Conservation (phyloP, 257 asterid species). For the Ballota nigra region DNA sequence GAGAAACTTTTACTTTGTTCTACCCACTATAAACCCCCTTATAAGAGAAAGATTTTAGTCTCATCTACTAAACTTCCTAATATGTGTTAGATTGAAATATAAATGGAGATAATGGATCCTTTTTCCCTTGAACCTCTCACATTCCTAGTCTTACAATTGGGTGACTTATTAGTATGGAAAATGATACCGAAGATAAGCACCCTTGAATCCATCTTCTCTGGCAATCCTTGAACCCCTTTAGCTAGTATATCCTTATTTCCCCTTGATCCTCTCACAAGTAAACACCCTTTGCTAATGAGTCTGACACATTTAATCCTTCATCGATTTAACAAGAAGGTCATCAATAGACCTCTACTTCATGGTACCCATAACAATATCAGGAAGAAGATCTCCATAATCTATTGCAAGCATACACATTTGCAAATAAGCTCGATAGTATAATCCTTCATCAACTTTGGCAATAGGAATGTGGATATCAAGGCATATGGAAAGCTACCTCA, state of each 20-base stretch:
- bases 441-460: neutral
- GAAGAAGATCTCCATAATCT: neutral
- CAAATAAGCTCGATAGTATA: neutral
- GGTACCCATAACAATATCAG: neutral
- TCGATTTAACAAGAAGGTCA: neutral
- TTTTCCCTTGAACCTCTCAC: neutral
- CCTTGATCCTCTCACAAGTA: neutral
- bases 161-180: neutral
- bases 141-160: neutral
- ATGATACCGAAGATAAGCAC: too few species aligned
- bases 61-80: neutral
- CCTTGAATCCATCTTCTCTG: too few species aligned
- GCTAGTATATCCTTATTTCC: neutral
- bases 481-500: too few species aligned
- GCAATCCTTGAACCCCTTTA: neutral
- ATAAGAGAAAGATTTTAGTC: neutral
- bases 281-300: neutral
- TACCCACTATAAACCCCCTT: neutral
- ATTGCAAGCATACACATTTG: constrained; percentile 8
- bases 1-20: neutral
- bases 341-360: constrained; percentile 1
- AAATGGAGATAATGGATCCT: neutral
- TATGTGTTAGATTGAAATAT: neutral
- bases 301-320: neutral
- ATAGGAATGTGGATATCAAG: too few species aligned